Base-by-base conservation (phyloP, 1,139 yeast species). In the Dujonia santamariae region DNA sequence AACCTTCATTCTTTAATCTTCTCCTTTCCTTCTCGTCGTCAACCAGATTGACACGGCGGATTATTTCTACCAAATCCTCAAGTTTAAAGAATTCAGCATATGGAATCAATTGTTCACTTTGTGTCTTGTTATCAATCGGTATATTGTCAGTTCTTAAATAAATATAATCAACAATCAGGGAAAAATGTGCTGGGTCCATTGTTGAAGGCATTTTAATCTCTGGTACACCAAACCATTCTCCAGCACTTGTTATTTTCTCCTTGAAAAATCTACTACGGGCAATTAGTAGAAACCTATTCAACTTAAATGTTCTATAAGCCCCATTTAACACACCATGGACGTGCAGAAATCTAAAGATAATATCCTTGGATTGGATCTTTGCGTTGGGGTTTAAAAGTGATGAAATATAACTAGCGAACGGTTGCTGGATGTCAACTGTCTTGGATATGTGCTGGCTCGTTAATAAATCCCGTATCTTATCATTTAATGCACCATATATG, bases 401-500 rank as follows among this genome's bases (percentile, higher is more conserved):
- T 1, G 87, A 67, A 15, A 84, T 59, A 53, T 82, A 87, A 3
- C 80, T 70, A 1, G 87, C 85, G 61, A 83, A 85, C 1, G 94
- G 92, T 50, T 83, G 85, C n/a, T 69, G 64, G 12, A 68, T 54
- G 51, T 84, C 88, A 6, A 80, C 80, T 0, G 80, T 77, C 47
- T 81, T 84, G 4, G 86, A 74, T 31, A 84, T 72, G 50, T 82
- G 88, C 49, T 72, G 80, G 37, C 78, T 67, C 14, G 80, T 52
- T 37, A 85, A 56, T 19, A 81, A 53, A 35, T 75, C 71, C 31
- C 88, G 56, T 18, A 85, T 85, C 6, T 63, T 57, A 47, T 82
- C 87, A 18, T 74, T 85, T 37, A 85, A 56, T 0, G 94, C 94
- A 2, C 90, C 94, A 50, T 85, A 83, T 2, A 84, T 68, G 44